A percentile compares a stretch with the other conserved stretches of the same genome.
Conservation (phyloP, 2,329 filamentous ascomycete species). For the Dactylonectria macrodidyma region DNA sequence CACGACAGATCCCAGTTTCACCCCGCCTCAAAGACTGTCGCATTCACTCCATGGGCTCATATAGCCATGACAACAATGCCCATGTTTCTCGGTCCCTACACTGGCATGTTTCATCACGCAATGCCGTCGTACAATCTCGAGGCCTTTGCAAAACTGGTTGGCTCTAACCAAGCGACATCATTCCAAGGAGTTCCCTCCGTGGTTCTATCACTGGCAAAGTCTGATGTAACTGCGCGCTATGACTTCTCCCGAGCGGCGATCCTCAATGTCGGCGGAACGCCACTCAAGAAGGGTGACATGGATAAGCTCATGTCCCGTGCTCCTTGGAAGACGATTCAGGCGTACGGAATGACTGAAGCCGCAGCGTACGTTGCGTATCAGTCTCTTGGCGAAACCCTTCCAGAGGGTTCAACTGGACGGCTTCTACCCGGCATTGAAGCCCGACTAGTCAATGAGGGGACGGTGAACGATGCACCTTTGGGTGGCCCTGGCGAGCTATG, state of each 20-base stretch:
- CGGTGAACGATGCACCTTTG: slow-evolving; percentile 51
- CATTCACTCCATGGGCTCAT: slow-evolving; percentile 61
- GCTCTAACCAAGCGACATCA: slow-evolving; percentile 53
- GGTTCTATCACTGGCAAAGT: slow-evolving; percentile 54
- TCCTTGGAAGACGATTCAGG: slow-evolving; percentile 58
- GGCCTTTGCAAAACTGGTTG: slow-evolving; percentile 52
- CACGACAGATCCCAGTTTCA: slow-evolving; percentile 55
- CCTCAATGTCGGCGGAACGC: slow-evolving; percentile 55
- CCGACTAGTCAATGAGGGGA: slow-evolving; percentile 56
- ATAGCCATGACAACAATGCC: slow-evolving; percentile 61
- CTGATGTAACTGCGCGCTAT: slow-evolving; percentile 52
- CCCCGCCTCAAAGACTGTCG: slow-evolving; percentile 52
- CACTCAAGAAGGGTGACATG: slow-evolving; percentile 54
- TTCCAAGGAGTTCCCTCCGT: slow-evolving; percentile 59
- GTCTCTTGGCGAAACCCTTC: slow-evolving; percentile 49
- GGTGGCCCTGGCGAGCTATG: slow-evolving; percentile 60
- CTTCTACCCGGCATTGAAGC: slow-evolving; percentile 58
- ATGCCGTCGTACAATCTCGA: slow-evolving; percentile 58
- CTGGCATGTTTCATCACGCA: slow-evolving; percentile 61
- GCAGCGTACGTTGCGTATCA: slow-evolving; percentile 61
- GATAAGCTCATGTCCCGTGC: slow-evolving; percentile 49
- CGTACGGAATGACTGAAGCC: slow-evolving; percentile 63
- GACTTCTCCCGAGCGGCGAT: slow-evolving; percentile 56
- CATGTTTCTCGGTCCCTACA: slow-evolving; percentile 60
- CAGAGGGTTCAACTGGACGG: slow-evolving; percentile 53